Conservation (phyloP, 257 asterid genomes). For the Przewalskia tangutica region DNA sequence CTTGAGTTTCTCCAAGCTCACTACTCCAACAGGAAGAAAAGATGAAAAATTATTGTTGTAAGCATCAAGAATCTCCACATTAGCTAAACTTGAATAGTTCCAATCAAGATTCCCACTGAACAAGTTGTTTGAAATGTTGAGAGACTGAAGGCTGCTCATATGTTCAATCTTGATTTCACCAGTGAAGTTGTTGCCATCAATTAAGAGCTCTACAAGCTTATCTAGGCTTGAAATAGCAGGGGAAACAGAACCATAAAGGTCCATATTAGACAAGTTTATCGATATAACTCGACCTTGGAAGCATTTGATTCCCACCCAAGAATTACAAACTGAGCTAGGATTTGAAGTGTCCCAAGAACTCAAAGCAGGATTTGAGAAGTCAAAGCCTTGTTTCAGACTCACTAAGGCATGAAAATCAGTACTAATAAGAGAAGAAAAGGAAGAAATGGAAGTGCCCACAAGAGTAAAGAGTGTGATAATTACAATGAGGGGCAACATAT, state of each 20-base stretch:
- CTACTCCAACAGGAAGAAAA: slow-evolving; percentile 56
- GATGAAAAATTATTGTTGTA: slow-evolving; percentile 76
- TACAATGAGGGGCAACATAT: slow-evolving; percentile 29
- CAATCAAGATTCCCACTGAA: slow-evolving; percentile 59
- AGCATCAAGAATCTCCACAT: slow-evolving; percentile 57
- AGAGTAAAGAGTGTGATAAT: slow-evolving; percentile 33
- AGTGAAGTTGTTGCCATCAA: slow-evolving; percentile 95
- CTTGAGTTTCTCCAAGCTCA: slow-evolving; percentile 45
- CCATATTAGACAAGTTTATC: slow-evolving; percentile 53
- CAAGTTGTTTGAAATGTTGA: slow-evolving; percentile 70
- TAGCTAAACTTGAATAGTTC: slow-evolving; percentile 56
- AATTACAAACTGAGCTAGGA: slow-evolving; percentile 43
- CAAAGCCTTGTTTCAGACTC: slow-evolving; percentile 45
- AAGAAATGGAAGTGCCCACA: slow-evolving; percentile 24
- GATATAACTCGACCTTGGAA: slow-evolving; percentile 46
- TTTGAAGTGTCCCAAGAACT: slow-evolving; percentile 52
- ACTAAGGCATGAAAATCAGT: slow-evolving; percentile 57
- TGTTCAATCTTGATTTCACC: slow-evolving; percentile 63
- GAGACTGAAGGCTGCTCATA: slow-evolving; percentile 43
- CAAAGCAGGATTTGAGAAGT: slow-evolving; percentile 22
- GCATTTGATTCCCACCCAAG: slow-evolving; percentile 74
- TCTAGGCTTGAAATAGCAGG: slow-evolving; percentile 55
- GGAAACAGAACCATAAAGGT: slow-evolving; percentile 66
- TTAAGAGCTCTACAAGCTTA: slow-evolving; percentile 45
- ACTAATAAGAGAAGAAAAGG: slow-evolving; percentile 41